Evolutionary conservation across 257 asterid genomes (phyloP).

Genomic region (Solanum acaule): DNA sequence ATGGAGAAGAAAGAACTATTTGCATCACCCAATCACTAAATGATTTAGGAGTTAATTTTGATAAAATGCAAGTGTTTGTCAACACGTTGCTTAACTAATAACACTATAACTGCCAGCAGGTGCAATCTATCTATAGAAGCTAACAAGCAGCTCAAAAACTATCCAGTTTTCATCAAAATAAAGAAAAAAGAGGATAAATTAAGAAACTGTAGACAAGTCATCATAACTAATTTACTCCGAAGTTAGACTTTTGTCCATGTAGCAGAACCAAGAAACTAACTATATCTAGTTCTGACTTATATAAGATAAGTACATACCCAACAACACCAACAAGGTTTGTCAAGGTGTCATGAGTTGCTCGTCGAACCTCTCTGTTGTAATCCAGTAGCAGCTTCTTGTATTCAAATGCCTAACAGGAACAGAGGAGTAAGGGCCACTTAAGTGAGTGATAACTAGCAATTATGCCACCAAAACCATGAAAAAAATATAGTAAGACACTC

Average conservation of each 20-base stretch:
- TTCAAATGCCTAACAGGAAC: constrained; percentile 65
- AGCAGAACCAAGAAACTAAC: neutral
- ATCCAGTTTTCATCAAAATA: neutral
- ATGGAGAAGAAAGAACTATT: neutral
- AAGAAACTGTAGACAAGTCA: neutral
- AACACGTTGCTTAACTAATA: neutral
- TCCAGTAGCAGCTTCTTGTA: constrained; percentile 87
- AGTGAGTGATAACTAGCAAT: neutral
- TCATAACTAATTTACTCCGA: neutral
- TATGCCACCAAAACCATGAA: neutral
- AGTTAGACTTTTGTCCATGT: neutral
- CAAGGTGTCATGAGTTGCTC: constrained; percentile 95
- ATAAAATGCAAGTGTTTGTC: neutral
- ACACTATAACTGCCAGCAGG: neutral
- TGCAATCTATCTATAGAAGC: neutral
- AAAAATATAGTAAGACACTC: neutral
- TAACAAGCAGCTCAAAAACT: neutral
- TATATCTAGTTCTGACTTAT: neutral
- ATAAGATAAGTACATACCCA: constrained; percentile 46
- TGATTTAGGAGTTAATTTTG: neutral
- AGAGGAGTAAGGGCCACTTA: neutral
- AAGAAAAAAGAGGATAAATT: neutral
- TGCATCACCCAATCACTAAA: neutral
- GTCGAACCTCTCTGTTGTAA: constrained; percentile 92
- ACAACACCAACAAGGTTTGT: constrained; percentile 52